Base-by-base conservation (phyloP, 148 eudicot genomes). In the Fagopyrum esculentum region DNA sequence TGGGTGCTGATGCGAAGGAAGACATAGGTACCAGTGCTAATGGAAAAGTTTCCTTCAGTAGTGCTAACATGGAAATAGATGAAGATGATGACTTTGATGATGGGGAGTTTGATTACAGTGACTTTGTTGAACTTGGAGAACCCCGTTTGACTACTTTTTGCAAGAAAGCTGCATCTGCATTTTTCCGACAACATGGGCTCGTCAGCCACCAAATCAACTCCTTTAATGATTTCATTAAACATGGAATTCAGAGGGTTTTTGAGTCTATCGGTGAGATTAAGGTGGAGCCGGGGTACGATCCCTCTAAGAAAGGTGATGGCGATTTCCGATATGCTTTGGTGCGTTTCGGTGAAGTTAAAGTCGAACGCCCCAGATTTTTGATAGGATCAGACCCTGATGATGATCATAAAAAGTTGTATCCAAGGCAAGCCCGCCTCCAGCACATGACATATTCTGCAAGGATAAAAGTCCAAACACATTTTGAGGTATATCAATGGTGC, bases 151-250 rank as follows among this genome's bases (percentile, higher is more conserved):
- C 73, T 71, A 86, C 3, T 29, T 92, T 95, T 45, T 85, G 88
- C 74, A 92, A 84, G 78, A 90, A 87, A 81, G 96, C 92, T 0
- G 81, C 97, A 3, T 80, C 84, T n/a, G 74, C 92, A 0, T 95
- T 95, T 77, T 95, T 92, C 63, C 83, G 85, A 49, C 85, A 90
- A 30, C 80, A 92, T 83, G 98, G 98, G n/a, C 81, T 92, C 4
- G 88, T 95, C n/a, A 90, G 93, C 73, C 98, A 95, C 71, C 98
- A 95, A 74, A 87, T 95, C 17, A 87, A 90, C 81, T 95, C 98
- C 0, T 95, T 89, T 80, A 95, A 95, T 50, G 89, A 89, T 55
- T 91, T 95, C 59, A 83, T 89, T 0, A 77, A 60, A 26, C 44
- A 77, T 73, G 98, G 98, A 7, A 85, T 92, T 50, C 89, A 92